These are phyloP conservation scores for Botrytis paeoniae DNA, from an alignment of 2,329 filamentous ascomycete genomes.

Conservation along the genomic window DNA sequence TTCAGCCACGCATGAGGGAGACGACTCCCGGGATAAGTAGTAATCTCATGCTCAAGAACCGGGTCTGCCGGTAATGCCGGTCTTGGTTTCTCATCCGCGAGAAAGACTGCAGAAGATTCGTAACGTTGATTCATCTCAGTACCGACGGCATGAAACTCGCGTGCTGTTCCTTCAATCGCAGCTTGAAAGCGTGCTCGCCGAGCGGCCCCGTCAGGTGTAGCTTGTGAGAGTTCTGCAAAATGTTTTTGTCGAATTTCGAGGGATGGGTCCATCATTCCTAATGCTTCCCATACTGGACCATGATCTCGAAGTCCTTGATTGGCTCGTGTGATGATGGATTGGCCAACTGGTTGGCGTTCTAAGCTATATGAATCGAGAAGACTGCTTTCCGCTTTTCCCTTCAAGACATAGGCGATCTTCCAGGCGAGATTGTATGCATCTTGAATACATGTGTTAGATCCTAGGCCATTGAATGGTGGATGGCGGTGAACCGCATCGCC, in stretches of 20 bases:
- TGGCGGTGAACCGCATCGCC: conserved; percentile 59
- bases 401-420: conserved; percentile 50
- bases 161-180: conserved; percentile 6
- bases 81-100: conserved; percentile 25
- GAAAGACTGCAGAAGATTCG: conserved; percentile 22
- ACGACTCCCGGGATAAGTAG: conserved; percentile 33
- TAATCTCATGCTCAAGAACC: conserved; percentile 27
- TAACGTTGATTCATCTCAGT: conserved; percentile 33
- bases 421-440: conserved; percentile 56
- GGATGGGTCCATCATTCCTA: conserved; percentile 42
- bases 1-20: conserved; percentile 34
- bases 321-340: conserved; percentile 43
- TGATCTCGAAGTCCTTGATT: conserved; percentile 54
- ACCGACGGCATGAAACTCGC: conserved; percentile 29
- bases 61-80: conserved; percentile 24
- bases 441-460: conserved; percentile 57
- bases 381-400: conserved; percentile 40
- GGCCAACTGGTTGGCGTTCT: conserved; percentile 51
- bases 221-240: conserved; percentile 19
- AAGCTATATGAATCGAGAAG: conserved; percentile 45
- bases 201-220: conserved; percentile 20
- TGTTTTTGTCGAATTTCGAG: conserved; percentile 26
- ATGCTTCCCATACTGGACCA: conserved; percentile 43
- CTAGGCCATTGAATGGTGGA: conserved; percentile 55
- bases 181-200: conserved; percentile 18